These are phyloP conservation scores for Rosa multiflora DNA, from an alignment of 306 rosid species.

Conservation along the genomic window DNA sequence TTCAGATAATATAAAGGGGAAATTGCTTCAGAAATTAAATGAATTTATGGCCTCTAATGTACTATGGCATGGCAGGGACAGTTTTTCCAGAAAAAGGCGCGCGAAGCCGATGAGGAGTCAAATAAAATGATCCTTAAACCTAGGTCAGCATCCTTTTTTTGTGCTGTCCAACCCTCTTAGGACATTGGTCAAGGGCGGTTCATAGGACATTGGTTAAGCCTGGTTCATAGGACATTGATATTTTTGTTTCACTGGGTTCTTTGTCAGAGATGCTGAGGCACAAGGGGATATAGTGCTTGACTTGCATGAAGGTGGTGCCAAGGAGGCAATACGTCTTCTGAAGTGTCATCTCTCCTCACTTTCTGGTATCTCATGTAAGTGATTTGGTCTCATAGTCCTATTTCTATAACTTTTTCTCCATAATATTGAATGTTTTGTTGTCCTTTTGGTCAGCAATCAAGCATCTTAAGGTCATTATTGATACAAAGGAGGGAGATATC, in stretches of 20 bases:
- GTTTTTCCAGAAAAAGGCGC: slow-evolving; percentile 50
- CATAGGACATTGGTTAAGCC: slow-evolving; percentile 4
- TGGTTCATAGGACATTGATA: not conserved
- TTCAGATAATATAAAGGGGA: no score
- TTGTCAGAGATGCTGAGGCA: slow-evolving; percentile 44
- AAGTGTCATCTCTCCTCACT: slow-evolving; percentile 67
- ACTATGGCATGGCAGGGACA: slow-evolving; percentile 50
- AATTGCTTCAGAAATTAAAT: not conserved
- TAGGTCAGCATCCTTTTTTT: slow-evolving; percentile 37
- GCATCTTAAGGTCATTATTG: slow-evolving; percentile 68
- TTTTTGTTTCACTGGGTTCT: slow-evolving; percentile 21
- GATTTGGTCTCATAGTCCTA: not conserved
- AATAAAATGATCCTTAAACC: slow-evolving; percentile 55
- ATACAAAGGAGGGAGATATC: slow-evolving; percentile 41
- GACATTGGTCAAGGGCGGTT: not conserved
- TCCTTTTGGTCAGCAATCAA: slow-evolving; percentile 53
- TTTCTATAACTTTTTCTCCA: not conserved
- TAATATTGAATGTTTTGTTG: slow-evolving; percentile 7
- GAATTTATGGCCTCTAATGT: slow-evolving; percentile 5
- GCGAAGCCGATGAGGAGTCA: slow-evolving; percentile 75
- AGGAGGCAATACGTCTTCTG: slow-evolving; percentile 53
- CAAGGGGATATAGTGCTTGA: slow-evolving; percentile 59
- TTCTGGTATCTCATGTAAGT: slow-evolving; percentile 67
- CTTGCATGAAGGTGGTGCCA: slow-evolving; percentile 52
- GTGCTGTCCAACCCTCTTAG: not conserved